phyloP scores from a whole-genome alignment of 345 rosid genomes.

The Rhodamnia rubescens region DNA sequence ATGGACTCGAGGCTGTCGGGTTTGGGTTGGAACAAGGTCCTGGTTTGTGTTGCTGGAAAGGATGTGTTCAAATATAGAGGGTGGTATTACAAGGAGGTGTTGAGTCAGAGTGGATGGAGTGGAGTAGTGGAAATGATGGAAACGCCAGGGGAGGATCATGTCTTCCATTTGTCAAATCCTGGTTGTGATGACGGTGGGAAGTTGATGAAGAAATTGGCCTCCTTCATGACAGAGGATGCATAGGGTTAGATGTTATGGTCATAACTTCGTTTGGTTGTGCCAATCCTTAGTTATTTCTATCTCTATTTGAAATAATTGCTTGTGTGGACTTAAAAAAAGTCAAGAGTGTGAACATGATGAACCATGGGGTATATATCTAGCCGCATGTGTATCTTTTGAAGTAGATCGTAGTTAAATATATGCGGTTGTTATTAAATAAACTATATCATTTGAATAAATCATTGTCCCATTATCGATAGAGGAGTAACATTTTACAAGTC shows the following conservation, averaged over 20 bases:
- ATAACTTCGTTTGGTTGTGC: background rate
- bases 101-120: conserved; percentile 13
- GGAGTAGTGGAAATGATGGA: conserved; percentile 19
- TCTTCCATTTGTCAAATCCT: conserved; percentile 24
- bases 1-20: conserved; percentile 6
- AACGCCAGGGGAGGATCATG: conserved; percentile 20
- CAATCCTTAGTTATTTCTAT: background rate
- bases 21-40: conserved; percentile 11
- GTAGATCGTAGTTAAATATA: background rate
- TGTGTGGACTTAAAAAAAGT: background rate
- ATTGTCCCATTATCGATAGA: background rate
- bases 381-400: background rate
- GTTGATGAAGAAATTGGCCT: conserved; percentile 10
- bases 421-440: background rate
- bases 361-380: background rate
- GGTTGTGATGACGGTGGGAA: conserved; percentile 3
- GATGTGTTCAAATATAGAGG: conserved; percentile 18
- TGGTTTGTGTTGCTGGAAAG: conserved; percentile 24
- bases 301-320: background rate
- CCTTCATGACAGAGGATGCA: background rate
- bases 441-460: background rate
- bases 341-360: background rate
- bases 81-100: conserved; percentile 6
- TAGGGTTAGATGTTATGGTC: background rate
- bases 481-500: background rate